Evolutionary conservation across 2,329 filamentous ascomycete genomes (phyloP), one percentile per base, ranked within the genome.

Genomic region (Bertia moriformis): DNA sequence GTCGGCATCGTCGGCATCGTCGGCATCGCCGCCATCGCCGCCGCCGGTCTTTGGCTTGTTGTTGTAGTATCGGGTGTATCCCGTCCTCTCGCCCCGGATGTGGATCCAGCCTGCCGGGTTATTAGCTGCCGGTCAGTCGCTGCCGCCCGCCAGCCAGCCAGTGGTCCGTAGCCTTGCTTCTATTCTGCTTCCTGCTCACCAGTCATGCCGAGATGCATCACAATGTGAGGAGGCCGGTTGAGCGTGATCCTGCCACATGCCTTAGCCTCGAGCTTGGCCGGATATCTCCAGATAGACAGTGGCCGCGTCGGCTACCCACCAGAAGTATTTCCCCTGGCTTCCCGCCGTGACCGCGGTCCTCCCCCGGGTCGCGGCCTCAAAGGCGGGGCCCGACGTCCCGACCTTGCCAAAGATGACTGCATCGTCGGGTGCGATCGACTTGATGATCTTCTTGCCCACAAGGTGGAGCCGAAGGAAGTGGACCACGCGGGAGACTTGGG

Each of bases 251-350:
- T 0, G 54, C 57, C 18, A 63, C 3, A 18, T 24, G 29, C 37
- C 19, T 43, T 40, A 44, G 30, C 20, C 14, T 58, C 61, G 60
- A 63, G 37, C 10, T n/a, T 20, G 22, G 17, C 18, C 41, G 18
- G 14, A 33, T 17, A 14, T 13, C 2, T 33, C 5, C 10, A 14
- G 4, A 4, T 14, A 19, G 15, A 14, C 4, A 44, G 59, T 43
- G 35, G 14, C 18, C 18, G 3, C 4, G 18, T 22, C 20, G 20
- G 19, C 4, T 3, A 39, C 44, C 4, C 48, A 73, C 77, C 91
- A 98, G 57, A 98, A 96, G 54, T 96, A 96, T 69, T 96, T 98
- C 7, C 91, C 91, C 55, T 95, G 91, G 43, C 83, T 86, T 3
- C 83, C 83, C 3, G 83, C 83, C 40, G 65, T 67, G 5, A 73